phyloP scores from a whole-genome alignment of 805 yeast species.

The Yarrowia divulgata region DNA sequence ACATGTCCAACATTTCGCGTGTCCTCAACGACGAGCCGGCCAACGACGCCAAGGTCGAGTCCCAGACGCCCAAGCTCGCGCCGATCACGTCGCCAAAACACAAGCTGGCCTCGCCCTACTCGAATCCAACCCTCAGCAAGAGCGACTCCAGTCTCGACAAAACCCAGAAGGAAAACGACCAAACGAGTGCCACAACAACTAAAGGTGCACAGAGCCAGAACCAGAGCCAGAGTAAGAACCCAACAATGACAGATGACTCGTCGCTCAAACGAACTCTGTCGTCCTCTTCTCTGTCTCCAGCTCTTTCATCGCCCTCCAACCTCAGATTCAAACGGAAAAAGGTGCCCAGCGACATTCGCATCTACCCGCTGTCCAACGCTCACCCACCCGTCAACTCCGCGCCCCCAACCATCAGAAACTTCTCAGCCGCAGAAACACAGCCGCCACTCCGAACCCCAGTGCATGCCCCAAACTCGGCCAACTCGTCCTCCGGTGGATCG shows the following conservation, averaged over 20 bases:
- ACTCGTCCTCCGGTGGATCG: conserved; percentile 25
- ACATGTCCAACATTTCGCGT: conserved; percentile 36
- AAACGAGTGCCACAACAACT: background rate
- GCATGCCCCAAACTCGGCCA: conserved; percentile 38
- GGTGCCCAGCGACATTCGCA: conserved; percentile 35
- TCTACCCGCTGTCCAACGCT: conserved; percentile 26
- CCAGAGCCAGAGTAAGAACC: background rate
- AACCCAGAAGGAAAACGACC: background rate
- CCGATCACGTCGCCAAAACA: conserved; percentile 30
- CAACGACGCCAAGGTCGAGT: conserved; percentile 20
- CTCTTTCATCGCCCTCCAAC: conserved; percentile 24
- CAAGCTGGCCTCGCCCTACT: conserved; percentile 23
- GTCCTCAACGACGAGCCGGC: conserved; percentile 38
- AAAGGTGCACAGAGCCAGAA: background rate
- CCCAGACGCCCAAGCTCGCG: conserved; percentile 24
- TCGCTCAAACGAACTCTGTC: conserved; percentile 27
- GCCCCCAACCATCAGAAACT: conserved; percentile 19
- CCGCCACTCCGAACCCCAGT: conserved; percentile 27
- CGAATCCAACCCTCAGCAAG: conserved; percentile 14
- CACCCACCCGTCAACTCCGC: conserved; percentile 35
- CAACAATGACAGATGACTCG: background rate
- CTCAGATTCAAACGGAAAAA: conserved; percentile 36
- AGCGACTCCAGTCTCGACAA: conserved; percentile 19
- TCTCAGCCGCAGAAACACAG: conserved; percentile 7
- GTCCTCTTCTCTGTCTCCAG: conserved; percentile 21